Base-by-base conservation (phyloP, 352 stramenopile species). In the Phytopythium ostracodes region DNA sequence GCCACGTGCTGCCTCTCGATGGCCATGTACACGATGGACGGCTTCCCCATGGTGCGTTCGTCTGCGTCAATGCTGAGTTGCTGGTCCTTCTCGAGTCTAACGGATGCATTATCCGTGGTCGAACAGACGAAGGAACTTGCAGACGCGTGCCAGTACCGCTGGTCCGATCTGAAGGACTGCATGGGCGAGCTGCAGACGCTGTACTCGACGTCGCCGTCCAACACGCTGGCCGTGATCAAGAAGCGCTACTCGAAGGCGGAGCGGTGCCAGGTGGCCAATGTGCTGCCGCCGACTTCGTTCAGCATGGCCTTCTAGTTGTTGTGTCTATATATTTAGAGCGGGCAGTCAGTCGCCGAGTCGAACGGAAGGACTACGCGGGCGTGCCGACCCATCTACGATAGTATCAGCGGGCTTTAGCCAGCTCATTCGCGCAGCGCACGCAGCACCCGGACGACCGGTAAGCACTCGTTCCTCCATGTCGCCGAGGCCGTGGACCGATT, bases 221-320 rank as follows among this genome's bases (percentile, higher is more conserved):
- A 91, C 72, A 90, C 89, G 53, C 60, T 95, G 55, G 83, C 84
- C 31, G 86, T 95, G 60, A 92, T 95, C 67, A 93, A 93, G 72
- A 95, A 95, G 67, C 84, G 86, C 56, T 95, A 95, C 77, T 93
- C 86, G 36, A 92, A 93, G 62, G 76, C 85, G 31, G 86, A 95
- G 58, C 67, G 86, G 35, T 89, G 79, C 67, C 80, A 95, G 67
- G 86, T 95, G 51, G 84, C 84, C 29, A 73, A 73, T 49, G 75
- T 93, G 40, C 64, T 91, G 27, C 86, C 86, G 18, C 86, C 86
- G 17, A 75, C 79, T 20, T 80, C 71, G 51, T 95, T 91, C 69
- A 92, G 75, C 67, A 92, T 95, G 84, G 76, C 82, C 61, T 95
- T 91, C 65, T 95, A 81, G 76, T 63, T 67, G 72, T 65, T 72